Evolutionary conservation across 805 yeast species (phyloP).

Genomic region (Scheffersomyces lignosus): DNA sequence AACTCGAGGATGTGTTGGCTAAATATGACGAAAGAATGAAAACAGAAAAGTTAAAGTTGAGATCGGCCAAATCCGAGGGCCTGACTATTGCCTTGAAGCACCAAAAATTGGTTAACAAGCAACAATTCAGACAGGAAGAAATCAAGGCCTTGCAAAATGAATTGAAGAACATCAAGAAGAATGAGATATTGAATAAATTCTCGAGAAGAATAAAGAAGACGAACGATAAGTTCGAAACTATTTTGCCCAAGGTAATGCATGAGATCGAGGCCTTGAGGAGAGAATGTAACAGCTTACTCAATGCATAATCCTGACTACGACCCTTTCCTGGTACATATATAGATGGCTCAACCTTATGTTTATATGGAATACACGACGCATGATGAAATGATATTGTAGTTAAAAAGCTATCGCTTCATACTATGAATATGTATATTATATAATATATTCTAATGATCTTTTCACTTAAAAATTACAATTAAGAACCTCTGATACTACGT

Average conservation of each 20-base stretch:
- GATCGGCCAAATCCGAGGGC: conserved; percentile 21
- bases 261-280: conserved; percentile 11
- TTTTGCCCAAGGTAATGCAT: conserved; percentile 29
- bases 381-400: too few species aligned
- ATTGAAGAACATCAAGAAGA: conserved; percentile 26
- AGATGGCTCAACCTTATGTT: too few species aligned
- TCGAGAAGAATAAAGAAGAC: conserved; percentile 19
- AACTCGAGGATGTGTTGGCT: conserved; percentile 20
- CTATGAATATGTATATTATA: too few species aligned
- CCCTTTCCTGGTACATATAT: too few species aligned
- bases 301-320: conserved; percentile 6
- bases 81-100: conserved; percentile 20
- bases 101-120: conserved; percentile 26
- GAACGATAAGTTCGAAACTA: conserved; percentile 35
- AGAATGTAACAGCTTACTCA: conserved; percentile 8
- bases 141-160: conserved; percentile 22
- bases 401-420: too few species aligned
- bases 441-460: too few species aligned
- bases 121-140: conserved; percentile 24
- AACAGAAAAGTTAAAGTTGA: conserved; percentile 19
- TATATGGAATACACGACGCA: too few species aligned
- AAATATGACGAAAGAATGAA: conserved; percentile 25
- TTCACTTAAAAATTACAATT: too few species aligned
- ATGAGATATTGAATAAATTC: conserved; percentile 23
- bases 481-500: too few species aligned